Evolutionary conservation across 2,329 filamentous ascomycete genomes (phyloP).

Genomic region (Fusarium setosum): DNA sequence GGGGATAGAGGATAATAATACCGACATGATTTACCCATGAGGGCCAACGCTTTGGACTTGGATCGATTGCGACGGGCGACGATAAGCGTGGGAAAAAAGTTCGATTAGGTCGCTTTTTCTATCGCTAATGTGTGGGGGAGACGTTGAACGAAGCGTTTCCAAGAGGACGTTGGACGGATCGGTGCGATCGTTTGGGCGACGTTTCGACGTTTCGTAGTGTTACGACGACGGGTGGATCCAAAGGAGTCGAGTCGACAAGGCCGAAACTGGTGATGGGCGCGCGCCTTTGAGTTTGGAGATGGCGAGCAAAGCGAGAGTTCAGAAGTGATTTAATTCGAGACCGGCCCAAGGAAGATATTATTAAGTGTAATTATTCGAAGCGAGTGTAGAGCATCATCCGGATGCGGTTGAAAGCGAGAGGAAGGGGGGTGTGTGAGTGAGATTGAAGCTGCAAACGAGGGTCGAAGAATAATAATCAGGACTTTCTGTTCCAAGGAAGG

Average conservation of each 20-base stretch:
- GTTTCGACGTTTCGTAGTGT: constrained; percentile 12
- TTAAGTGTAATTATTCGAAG: constrained; percentile 21
- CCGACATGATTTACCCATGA: constrained; percentile 53
- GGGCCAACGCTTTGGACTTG: constrained; percentile 16
- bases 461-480: constrained; percentile 10
- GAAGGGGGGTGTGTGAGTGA: constrained; percentile 11
- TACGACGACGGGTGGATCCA: constrained; percentile 28
- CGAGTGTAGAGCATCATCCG: constrained; percentile 36
- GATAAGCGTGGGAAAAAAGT: neutral
- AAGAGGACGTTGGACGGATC: neutral
- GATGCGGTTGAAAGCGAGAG: constrained; percentile 28
- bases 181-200: constrained; percentile 13
- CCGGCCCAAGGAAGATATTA: constrained; percentile 2
- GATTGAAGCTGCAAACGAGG: constrained; percentile 24
- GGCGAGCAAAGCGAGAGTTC: constrained; percentile 12
- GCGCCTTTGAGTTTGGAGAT: constrained; percentile 7
- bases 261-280: constrained; percentile 7
- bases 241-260: constrained; percentile 14
- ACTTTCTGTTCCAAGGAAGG: constrained; percentile 15
- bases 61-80: constrained; percentile 3
- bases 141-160: neutral
- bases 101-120: constrained; percentile 2
- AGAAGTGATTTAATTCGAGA: constrained; percentile 3
- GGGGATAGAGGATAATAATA: constrained; percentile 13
- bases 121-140: neutral